phyloP scores from a whole-genome alignment of 176 grass and related monocot species.

The Stipa capillata region DNA sequence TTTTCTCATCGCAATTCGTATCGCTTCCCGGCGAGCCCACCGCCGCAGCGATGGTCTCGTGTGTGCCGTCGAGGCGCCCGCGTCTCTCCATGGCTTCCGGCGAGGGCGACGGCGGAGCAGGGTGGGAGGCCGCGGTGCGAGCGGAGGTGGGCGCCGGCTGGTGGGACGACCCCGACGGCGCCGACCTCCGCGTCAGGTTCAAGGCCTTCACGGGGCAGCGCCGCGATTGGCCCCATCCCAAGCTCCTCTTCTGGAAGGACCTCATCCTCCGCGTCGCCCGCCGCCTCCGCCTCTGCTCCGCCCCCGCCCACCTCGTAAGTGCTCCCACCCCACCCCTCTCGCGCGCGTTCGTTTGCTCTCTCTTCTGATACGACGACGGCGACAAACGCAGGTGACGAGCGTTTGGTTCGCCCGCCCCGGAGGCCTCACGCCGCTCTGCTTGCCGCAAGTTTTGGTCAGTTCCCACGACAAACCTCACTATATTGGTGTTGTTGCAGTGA shows the following conservation, averaged over 20 bases:
- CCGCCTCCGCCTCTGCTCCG: slow-evolving; percentile 37
- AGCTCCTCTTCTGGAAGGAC: slow-evolving; percentile 60
- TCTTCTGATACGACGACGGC: not conserved
- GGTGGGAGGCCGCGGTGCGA: slow-evolving; percentile 42
- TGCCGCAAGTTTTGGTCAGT: slow-evolving; percentile 59
- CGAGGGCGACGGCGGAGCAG: not conserved
- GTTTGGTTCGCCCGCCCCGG: slow-evolving; percentile 42
- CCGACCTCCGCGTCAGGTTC: slow-evolving; percentile 45
- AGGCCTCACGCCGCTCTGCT: slow-evolving; percentile 53
- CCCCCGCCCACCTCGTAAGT: slow-evolving; percentile 32
- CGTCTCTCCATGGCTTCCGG: not conserved
- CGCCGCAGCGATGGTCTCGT: not conserved
- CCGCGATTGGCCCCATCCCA: slow-evolving; percentile 48
- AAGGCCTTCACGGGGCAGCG: slow-evolving; percentile 77
- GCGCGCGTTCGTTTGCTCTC: not conserved
- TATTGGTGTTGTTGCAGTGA: not conserved
- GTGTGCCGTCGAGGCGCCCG: not conserved
- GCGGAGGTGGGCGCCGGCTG: slow-evolving; percentile 30
- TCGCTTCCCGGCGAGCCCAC: not conserved
- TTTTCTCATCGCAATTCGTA: not conserved
- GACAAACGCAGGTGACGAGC: slow-evolving; percentile 36
- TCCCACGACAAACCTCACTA: not conserved
- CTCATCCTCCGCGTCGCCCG: slow-evolving; percentile 49
- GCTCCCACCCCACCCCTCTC: not conserved
- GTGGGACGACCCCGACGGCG: slow-evolving; percentile 55